Evolutionary conservation across 2,329 filamentous ascomycete genomes (phyloP).

Genomic region (Graphilbum sp.): DNA sequence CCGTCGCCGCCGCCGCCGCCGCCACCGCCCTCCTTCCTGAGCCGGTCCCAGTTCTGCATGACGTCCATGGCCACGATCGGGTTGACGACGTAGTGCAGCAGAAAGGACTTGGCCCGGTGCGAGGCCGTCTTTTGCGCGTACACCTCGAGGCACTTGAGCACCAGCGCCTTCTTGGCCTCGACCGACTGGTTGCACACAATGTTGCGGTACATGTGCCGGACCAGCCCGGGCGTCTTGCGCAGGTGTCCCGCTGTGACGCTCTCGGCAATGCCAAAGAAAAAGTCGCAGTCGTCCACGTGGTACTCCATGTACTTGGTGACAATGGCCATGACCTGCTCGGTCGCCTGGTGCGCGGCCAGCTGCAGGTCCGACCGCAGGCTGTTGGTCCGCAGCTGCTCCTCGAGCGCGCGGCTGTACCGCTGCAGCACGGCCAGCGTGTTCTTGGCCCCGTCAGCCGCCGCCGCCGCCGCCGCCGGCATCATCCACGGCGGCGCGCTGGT

Average conservation of each 20-base stretch:
- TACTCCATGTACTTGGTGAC: constrained; percentile 66
- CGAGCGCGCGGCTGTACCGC: constrained; percentile 59
- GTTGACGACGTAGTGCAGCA: constrained; percentile 84
- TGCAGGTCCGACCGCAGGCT: constrained; percentile 56
- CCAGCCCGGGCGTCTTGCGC: constrained; percentile 57
- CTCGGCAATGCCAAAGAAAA: constrained; percentile 72
- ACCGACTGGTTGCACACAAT: constrained; percentile 75
- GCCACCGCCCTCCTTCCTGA: constrained; percentile 9
- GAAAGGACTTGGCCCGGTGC: constrained; percentile 84
- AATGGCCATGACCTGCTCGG: constrained; percentile 73
- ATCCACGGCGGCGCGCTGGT: constrained; percentile 52
- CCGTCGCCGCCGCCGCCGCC: constrained; percentile 36
- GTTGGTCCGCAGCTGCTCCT: constrained; percentile 55
- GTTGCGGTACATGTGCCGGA: constrained; percentile 67
- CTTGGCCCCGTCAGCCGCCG: constrained; percentile 64
- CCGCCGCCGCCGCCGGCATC: constrained; percentile 48
- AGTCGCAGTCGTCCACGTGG: constrained; percentile 61
- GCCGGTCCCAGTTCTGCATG: constrained; percentile 51
- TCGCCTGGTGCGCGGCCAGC: constrained; percentile 74
- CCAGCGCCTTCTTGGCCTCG: constrained; percentile 68
- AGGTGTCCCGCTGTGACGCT: constrained; percentile 71
- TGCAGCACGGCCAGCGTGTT: constrained; percentile 46
- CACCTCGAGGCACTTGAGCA: constrained; percentile 73
- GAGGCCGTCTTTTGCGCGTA: constrained; percentile 65
- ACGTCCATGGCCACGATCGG: constrained; percentile 95